Base-by-base conservation (phyloP, 2,329 filamentous ascomycete genomes). In the Sphaerulina vaccinii region DNA sequence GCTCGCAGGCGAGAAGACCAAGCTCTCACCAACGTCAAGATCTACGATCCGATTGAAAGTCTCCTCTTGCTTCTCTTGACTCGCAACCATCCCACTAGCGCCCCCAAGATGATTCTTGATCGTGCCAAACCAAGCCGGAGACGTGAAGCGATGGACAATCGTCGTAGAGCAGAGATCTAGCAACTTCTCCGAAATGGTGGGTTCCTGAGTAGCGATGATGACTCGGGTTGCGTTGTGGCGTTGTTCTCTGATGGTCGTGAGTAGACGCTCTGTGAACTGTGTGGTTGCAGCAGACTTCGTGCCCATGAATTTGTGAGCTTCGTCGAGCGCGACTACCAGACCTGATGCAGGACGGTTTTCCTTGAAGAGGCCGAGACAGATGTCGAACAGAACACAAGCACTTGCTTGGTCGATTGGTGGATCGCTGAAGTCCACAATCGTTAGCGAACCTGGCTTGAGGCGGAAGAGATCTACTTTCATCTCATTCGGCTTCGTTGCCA, bases 141-240 rank as follows among this genome's bases (percentile, higher is more conserved):
- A 84, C 0, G 76, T 82, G 66, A 91, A 91, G 0, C 84, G 78
- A 62, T 91, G 87, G 0, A 90, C 82, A 13, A 90, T 75, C 0
- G 82, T 86, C n/a, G 87, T 71, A 1, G 81, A 84, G 66, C 84
- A 90, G 0, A 92, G 73, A 47, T 89, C 86, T 0, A 92, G 75
- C 0, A 93, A 75, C 13, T 78, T 76, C 0, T 83, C 81, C 0
- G 84, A 85, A 3, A 91, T 76, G 0, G 85, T 88, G 0, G 87
- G 88, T 61, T 92, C 88, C 63, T 93, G 87, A 0, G 87, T 92
- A 0, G 86, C 84, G 24, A 92, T 84, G 36, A 92, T 65, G 3
- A 90, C 75, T 0, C 87, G 78, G 0, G 79, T 76, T 0, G 78
- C 87, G 1, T 83, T 69, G 63, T 92, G 88, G 0, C 87, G 82